Base-by-base conservation (phyloP, 257 asterid genomes). In the Eustoma russellianum region DNA sequence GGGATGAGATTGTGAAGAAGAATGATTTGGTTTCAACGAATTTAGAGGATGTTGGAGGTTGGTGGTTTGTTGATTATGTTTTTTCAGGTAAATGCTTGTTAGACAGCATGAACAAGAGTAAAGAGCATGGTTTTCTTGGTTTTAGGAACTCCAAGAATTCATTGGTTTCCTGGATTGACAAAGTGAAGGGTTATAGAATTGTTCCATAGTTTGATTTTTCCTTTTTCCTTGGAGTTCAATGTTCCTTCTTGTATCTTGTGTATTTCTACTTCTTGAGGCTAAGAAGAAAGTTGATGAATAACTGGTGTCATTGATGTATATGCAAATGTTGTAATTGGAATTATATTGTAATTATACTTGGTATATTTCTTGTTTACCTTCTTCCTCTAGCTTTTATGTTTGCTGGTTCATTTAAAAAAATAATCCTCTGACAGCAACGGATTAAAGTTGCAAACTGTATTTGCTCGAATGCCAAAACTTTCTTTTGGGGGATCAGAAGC, bases 91-190 rank as follows among this genome's bases (percentile, higher is more conserved):
- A 35, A 28, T 46, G 75, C 40, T 0, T 13, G 0, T 57, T 91
- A 81, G 90, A 77, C 59, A 75, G 80, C n/a, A 87, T 87, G 98
- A 91, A 84, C 79, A 91, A 91, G 80, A 87, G 96, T 69, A 91
- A 91, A 79, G 98, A 91, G 66, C 94, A 84, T 17, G 96, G 98
- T 7, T 91, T 91, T 68, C 65, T 82, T 17, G 98, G 95, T 13
- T 91, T 91, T 55, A 77, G 96, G 69, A 91, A 91, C 74, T 78
- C 96, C 10, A 83, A 80, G 70, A 82, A 76, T 12, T 70, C 93
- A 0, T 80, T 87, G 60, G 46, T 80, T 70, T 75, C 93, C 13
- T 91, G 98, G 98, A 80, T 87, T 48, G 94, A 87, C 46, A 87
- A 77, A 80, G 76, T 64, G 60, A 91, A 87, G 71, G 93, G 92